Evolutionary conservation across 2,329 filamentous ascomycete genomes (phyloP).

Genomic region (Rutstroemia sp.): DNA sequence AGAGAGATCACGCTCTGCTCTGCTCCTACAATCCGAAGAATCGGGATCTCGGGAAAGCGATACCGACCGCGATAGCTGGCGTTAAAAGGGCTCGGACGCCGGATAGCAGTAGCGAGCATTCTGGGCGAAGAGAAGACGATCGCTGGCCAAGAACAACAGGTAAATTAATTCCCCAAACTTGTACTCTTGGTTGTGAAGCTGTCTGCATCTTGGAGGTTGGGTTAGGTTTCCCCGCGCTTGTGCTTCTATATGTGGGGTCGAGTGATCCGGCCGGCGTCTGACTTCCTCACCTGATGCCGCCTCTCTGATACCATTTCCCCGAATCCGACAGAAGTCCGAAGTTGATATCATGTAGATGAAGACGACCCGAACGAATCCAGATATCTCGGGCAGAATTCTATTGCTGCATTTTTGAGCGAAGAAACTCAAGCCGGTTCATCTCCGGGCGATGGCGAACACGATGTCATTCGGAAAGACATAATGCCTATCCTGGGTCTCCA

Average conservation of each 20-base stretch:
- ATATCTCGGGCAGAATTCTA: conserved; percentile 61
- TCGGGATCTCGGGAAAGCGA: conserved; percentile 17
- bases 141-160: conserved; percentile 28
- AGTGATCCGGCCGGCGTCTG: neutral
- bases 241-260: neutral
- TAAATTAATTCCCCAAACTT: conserved; percentile 12
- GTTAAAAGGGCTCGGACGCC: conserved; percentile 24
- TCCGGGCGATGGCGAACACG: conserved; percentile 40
- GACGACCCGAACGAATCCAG: conserved; percentile 48
- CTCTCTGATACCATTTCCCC: neutral
- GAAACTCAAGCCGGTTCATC: conserved; percentile 43
- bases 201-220: neutral
- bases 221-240: neutral
- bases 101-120: conserved; percentile 25
- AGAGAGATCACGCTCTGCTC: conserved; percentile 55
- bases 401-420: conserved; percentile 56
- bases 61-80: conserved; percentile 14
- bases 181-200: neutral
- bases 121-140: conserved; percentile 24
- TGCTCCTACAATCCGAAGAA: conserved; percentile 62
- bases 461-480: conserved; percentile 53
- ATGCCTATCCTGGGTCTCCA: conserved; percentile 58
- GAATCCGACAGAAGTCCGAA: conserved; percentile 5
- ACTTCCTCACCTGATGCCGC: neutral
- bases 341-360: conserved; percentile 34